Evolutionary conservation across 2,329 filamentous ascomycete genomes (phyloP).

Genomic region (Fusarium pininemorale): DNA sequence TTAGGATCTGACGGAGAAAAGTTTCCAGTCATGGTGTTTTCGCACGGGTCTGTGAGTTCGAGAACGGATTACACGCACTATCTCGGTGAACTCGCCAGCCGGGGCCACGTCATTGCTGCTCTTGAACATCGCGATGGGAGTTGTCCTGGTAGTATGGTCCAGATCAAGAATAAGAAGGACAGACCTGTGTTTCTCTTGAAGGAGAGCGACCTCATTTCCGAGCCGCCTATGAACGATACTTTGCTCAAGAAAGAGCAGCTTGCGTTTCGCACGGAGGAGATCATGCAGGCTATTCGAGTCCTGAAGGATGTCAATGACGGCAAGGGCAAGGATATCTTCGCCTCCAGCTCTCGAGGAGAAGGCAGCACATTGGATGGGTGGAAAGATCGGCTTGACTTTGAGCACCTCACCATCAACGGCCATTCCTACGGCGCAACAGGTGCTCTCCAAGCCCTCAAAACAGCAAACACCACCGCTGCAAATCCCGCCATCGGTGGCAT

Average conservation of each 20-base stretch:
- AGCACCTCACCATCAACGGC: slow-evolving; percentile 65
- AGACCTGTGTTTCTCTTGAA: slow-evolving; percentile 48
- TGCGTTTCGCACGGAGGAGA: slow-evolving; percentile 60
- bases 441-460: slow-evolving; percentile 67
- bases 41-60: slow-evolving; percentile 61
- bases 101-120: slow-evolving; percentile 59
- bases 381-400: slow-evolving; percentile 61
- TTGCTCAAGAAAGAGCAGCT: slow-evolving; percentile 58
- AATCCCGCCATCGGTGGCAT: slow-evolving; percentile 63
- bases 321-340: slow-evolving; percentile 47
- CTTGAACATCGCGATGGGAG: slow-evolving; percentile 64
- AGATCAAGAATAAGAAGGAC: slow-evolving; percentile 43
- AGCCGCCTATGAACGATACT: slow-evolving; percentile 47
- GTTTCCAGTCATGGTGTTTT: slow-evolving; percentile 60
- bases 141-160: slow-evolving; percentile 56
- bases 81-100: slow-evolving; percentile 59
- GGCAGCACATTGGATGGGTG: slow-evolving; percentile 59
- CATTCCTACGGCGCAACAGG: slow-evolving; percentile 74
- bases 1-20: slow-evolving; percentile 37
- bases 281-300: slow-evolving; percentile 55
- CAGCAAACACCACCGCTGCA: slow-evolving; percentile 42
- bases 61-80: slow-evolving; percentile 63
- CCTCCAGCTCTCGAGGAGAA: slow-evolving; percentile 58
- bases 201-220: slow-evolving; percentile 46
- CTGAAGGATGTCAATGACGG: slow-evolving; percentile 53